These are phyloP conservation scores for Boletus rex-veris DNA, from an alignment of 768 basidiomycete species.

Conservation along the genomic window DNA sequence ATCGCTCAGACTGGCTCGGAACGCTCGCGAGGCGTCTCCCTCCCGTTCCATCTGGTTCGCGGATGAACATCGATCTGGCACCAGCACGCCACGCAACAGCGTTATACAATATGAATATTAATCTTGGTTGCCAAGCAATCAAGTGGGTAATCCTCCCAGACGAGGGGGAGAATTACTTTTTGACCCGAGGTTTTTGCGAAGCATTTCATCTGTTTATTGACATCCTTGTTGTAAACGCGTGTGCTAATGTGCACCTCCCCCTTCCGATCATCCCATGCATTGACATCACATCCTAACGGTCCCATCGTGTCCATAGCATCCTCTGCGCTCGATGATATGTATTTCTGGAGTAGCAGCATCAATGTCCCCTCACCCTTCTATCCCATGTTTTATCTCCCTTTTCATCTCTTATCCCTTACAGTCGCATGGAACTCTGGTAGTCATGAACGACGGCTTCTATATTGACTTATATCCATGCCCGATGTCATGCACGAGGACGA, in stretches of 20 bases:
- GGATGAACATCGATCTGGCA: conserved; percentile 32
- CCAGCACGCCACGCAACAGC: conserved; percentile 19
- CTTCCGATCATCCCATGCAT: not conserved
- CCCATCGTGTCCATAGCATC: not conserved
- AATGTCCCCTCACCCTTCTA: no score
- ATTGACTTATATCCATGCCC: no score
- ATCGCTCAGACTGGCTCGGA: conserved; percentile 20
- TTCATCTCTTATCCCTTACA: no score
- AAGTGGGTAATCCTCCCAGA: not conserved
- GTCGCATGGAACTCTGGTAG: no score
- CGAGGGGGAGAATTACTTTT: conserved; percentile 16
- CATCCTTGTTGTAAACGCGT: not conserved
- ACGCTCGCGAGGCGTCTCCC: conserved; percentile 41
- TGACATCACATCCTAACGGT: not conserved
- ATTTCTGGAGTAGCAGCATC: no score
- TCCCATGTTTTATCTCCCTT: no score
- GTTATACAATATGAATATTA: conserved; percentile 15
- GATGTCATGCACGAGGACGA: no score
- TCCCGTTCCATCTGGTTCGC: conserved; percentile 48
- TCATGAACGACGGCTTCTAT: no score
- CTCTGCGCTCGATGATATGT: not conserved
- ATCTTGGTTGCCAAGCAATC: conserved; percentile 8
- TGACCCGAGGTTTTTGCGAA: not conserved
- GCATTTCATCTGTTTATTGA: not conserved
- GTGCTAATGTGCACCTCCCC: not conserved